Conservation (phyloP, 169 alveolate species). For the Eimeria sp. region DNA sequence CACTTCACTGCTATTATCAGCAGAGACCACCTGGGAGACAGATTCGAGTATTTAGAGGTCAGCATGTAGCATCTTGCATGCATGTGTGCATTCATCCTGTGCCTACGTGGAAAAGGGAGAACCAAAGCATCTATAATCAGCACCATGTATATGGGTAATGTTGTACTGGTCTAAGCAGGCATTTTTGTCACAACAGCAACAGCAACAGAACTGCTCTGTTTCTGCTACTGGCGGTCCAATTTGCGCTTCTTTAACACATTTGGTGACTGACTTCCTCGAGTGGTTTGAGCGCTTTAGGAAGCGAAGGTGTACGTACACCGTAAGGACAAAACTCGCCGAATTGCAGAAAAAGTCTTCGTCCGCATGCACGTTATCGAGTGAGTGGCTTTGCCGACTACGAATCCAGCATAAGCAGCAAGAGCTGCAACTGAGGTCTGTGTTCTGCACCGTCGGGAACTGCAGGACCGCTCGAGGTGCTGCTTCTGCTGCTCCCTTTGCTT, state of each 20-base stretch:
- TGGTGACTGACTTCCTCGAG: not conserved
- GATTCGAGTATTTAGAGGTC: conserved; percentile 26
- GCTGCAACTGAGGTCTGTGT: not conserved
- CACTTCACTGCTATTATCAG: conserved; percentile 51
- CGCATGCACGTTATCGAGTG: conserved; percentile 70
- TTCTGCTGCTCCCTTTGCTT: not conserved
- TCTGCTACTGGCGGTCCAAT: not conserved
- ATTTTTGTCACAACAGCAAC: not conserved
- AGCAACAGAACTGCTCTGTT: not conserved
- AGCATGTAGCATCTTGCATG: not conserved
- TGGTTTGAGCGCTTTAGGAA: conserved; percentile 17
- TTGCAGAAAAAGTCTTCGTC: conserved; percentile 38
- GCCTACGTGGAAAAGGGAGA: no score
- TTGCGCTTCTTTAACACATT: not conserved
- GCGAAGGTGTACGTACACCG: conserved; percentile 68
- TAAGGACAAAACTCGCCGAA: conserved; percentile 55
- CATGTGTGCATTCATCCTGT: not conserved
- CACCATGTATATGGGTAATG: not conserved
- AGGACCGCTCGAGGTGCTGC: not conserved
- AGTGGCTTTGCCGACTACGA: not conserved
- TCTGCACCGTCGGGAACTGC: not conserved
- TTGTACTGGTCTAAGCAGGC: not conserved
- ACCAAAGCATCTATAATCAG: not conserved
- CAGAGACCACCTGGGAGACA: conserved; percentile 25
- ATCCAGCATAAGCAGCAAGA: not conserved